Percentiles rank a stretch among this genome's conserved stretches.
Conservation (phyloP, 805 yeast genomes). For the Cyberlindnera petersonii region DNA sequence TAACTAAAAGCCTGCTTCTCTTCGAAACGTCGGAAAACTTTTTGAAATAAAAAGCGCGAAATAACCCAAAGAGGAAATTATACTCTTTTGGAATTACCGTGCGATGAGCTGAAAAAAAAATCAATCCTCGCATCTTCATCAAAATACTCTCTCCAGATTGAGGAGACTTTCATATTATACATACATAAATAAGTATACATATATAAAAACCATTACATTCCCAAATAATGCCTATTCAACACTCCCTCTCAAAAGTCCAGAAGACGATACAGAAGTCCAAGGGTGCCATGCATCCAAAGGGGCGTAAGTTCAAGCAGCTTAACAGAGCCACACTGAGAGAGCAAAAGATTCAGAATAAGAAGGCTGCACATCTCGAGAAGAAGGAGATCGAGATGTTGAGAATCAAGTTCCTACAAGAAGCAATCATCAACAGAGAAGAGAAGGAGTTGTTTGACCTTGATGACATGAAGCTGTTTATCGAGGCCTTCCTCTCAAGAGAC, state of each 20-base stretch:
- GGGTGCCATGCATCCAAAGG: conserved; percentile 74
- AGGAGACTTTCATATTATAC: no score
- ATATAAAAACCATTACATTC: no score
- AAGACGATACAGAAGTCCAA: conserved; percentile 54
- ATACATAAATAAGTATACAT: no score
- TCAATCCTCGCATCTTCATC: not conserved
- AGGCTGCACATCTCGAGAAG: conserved; percentile 52
- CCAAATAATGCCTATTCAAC: conserved; percentile 57
- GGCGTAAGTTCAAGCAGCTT: conserved; percentile 81
- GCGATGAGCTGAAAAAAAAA: not conserved
- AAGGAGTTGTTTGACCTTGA: conserved; percentile 44
- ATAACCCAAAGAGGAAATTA: not conserved
- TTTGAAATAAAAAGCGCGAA: not conserved
- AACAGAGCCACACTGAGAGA: conserved; percentile 87
- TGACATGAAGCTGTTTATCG: conserved; percentile 59
- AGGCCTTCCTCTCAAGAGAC: conserved; percentile 60
- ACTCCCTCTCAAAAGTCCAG: conserved; percentile 60
- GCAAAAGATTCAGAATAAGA: conserved; percentile 57
- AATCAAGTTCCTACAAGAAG: conserved; percentile 55
- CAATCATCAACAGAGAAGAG: conserved; percentile 41
- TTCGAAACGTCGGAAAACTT: not conserved
- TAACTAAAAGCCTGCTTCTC: not conserved
- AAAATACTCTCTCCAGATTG: no score
- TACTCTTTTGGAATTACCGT: no score
- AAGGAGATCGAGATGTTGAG: conserved; percentile 59